Evolutionary conservation across 257 asterid genomes (phyloP), one percentile per base, ranked within the genome.

Genomic region (Ligustrum vulgare): DNA sequence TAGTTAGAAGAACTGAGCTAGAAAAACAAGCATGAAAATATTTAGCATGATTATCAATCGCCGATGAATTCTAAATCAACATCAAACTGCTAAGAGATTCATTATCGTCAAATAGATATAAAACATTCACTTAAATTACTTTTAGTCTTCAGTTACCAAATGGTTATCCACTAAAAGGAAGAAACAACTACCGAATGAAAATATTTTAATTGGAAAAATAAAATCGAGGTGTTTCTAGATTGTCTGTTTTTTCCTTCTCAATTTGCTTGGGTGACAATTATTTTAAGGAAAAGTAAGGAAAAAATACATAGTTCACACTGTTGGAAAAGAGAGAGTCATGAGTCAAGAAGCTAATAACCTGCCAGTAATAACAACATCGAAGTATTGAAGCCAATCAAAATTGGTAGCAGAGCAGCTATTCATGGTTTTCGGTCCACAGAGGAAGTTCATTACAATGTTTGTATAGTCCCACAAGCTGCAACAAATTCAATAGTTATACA

Each of bases 391-490:
- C 99, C 99, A 95, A 74, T 91, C 93, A 80, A 87, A 90, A 72
- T 66, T 86, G 89, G 86, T 75, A 65, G 84, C 72, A 72, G 92
- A 51, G 70, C 70, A 71, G 66, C 81, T 90, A 83, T 87, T 92
- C 71, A 23, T 80, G 66, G 85, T 68, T 74, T 80, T 72, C 20
- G 88, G 80, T 63, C 92, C 92, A 79, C 98, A 93, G 69, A 95
- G 97, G 85, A 91, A 95, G 92, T 90, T 93, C 99, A 95, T 95
- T 33, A 95, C 97, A 33, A 91, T 78, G 76, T 90, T 93, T 70
- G 99, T 90, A 73, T 93, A 95, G 84, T 95, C 99, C 99, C 99
- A 95, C 69, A 95, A 88, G 85, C 99, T 95, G 97, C 95, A 88
- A 51, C 31, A 82, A 25, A 85, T 76, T 69, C 49, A 72, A 54